Evolutionary conservation across 129 eudicot genomes (phyloP), one percentile per base, ranked within the genome.

Genomic region (Escallonia herrerae): DNA sequence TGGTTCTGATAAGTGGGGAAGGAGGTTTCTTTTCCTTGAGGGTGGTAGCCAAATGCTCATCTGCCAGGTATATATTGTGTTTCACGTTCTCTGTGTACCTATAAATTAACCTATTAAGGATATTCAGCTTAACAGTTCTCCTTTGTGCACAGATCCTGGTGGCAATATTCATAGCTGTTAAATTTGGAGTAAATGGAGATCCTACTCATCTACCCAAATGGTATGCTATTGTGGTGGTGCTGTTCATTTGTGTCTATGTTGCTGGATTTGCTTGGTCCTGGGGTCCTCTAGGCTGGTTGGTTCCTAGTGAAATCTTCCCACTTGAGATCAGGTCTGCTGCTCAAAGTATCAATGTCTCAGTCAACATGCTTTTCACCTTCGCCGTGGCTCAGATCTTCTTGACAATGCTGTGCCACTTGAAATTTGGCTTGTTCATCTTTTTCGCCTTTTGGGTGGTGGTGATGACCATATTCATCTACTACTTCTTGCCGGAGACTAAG

Each of bases 201-300:
- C 78, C 85, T 0, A 82, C 64, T 2, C 64, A 82, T 6, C 74
- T 91, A 69, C 94, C 97, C 45, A 80, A 82, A 58, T 83, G 87
- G 94, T 91, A 87, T 40, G 97, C 97, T 22, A 72, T 84, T 15
- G 78, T 87, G 50, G 95, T 91, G 22, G 96, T 91, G 47, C 77
- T 87, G 41, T 84, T 91, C 74, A 91, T 91, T 41, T 91, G 97
- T 82, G 39, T 81, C 22, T 87, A 84, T 13, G 97, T 91, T 0
- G 82, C 97, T 0, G 96, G 88, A 33, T 91, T 87, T 15, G 97
- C 97, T 3, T 91, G 97, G 97, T 91, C 97, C 6, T 91, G 97
- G 97, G 97, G 97, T 0, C 97, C 97, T 7, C 77, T 91, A 7
- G 97, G 94, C 3, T 87, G 95, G 96, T 66, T 91, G 33, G 94